These are phyloP conservation scores for Fragaria ananassa DNA, from an alignment of 306 rosid genomes.

Conservation along the genomic window DNA sequence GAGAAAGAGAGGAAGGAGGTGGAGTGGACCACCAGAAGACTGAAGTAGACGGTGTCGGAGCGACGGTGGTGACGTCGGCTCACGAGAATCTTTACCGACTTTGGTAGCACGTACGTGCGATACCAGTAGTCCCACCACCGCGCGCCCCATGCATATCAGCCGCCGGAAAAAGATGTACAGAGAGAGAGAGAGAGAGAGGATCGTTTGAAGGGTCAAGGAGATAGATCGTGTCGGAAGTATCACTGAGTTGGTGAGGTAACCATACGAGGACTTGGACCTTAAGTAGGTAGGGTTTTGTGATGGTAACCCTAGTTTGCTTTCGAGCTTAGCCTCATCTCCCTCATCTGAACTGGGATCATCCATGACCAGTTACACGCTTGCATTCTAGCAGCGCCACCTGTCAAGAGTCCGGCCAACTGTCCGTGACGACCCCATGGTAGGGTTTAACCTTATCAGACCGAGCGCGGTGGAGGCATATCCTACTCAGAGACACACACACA, in stretches of 20 bases:
- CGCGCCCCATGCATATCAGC: conserved; percentile 10
- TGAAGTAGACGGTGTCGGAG: background rate
- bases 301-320: background rate
- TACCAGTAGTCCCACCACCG: background rate
- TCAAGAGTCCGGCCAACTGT: background rate
- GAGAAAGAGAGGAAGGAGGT: background rate
- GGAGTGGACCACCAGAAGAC: background rate
- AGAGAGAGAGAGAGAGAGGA: background rate
- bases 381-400: background rate
- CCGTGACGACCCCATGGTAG: conserved; percentile 1
- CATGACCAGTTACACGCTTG: background rate
- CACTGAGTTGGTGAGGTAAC: background rate
- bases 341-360: background rate
- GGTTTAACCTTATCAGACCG: background rate
- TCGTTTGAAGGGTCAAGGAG: background rate
- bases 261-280: conserved; percentile 2
- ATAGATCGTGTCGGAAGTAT: conserved; percentile 1
- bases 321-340: background rate
- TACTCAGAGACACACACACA: background rate
- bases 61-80: background rate
- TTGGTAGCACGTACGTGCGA: background rate
- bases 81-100: conserved; percentile 17
- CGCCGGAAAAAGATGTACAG: background rate
- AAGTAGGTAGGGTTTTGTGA: background rate
- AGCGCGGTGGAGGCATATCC: background rate